Evolutionary conservation across 441 rosid genomes (phyloP).

Genomic region (Theobroma grandiflorum): DNA sequence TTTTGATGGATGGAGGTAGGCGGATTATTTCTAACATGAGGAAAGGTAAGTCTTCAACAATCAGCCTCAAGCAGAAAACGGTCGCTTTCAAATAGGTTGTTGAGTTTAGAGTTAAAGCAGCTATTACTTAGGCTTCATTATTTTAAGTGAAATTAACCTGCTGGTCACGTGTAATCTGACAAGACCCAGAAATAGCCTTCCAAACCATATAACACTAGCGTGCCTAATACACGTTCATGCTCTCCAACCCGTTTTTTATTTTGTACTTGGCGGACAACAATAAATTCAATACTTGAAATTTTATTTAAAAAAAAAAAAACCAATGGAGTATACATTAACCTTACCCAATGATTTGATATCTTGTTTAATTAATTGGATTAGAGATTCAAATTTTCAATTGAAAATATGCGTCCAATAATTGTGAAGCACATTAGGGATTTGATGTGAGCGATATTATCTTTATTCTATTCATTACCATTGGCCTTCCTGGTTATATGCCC

Average conservation of each 20-base stretch:
- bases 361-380: neutral
- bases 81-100: neutral
- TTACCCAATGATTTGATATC: neutral
- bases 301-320: neutral
- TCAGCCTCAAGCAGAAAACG: no score
- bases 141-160: neutral
- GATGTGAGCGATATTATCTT: neutral
- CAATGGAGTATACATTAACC: neutral
- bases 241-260: neutral
- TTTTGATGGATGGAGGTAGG: no score
- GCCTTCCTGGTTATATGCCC: no score
- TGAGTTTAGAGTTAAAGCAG: neutral
- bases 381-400: neutral
- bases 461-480: no score
- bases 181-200: neutral
- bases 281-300: neutral
- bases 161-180: conserved; percentile 9
- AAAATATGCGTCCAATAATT: neutral
- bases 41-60: no score
- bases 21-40: no score
- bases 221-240: neutral
- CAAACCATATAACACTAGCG: neutral
- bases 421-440: neutral
- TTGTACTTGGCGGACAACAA: neutral
- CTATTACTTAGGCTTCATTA: neutral